These are phyloP conservation scores for Rhodotorula toruloides DNA, from an alignment of 768 basidiomycete species.

Conservation along the genomic window DNA sequence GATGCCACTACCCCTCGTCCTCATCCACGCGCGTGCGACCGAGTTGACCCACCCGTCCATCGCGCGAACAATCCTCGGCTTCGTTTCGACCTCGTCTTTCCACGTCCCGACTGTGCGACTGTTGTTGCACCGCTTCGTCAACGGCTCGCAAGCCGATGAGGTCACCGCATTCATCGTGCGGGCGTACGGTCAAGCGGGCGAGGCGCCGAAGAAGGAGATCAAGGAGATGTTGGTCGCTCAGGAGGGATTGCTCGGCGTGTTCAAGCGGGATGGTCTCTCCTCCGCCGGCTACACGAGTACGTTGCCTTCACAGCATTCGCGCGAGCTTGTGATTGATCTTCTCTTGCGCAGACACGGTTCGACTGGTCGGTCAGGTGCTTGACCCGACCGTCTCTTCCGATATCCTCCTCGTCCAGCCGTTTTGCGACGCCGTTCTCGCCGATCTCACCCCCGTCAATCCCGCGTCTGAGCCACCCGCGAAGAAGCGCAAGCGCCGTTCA, in stretches of 20 bases:
- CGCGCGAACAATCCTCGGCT: background rate
- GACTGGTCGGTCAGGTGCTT: constrained; percentile 1
- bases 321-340: background rate
- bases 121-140: constrained; percentile 23
- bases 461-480: background rate
- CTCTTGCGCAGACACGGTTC: background rate
- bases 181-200: background rate
- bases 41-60: background rate
- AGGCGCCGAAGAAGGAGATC: background rate
- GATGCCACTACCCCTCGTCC: constrained; percentile 14
- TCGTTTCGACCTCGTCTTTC: background rate
- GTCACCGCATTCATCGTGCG: background rate
- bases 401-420: background rate
- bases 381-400: background rate
- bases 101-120: constrained; percentile 5
- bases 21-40: constrained; percentile 15
- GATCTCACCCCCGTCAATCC: background rate
- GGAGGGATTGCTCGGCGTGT: constrained; percentile 9
- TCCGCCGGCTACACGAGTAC: background rate
- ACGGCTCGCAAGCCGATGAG: background rate
- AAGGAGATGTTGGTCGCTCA: background rate
- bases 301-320: background rate
- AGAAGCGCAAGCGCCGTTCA: background rate
- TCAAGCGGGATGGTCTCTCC: background rate
- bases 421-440: constrained; percentile 4